phyloP scores from a whole-genome alignment of 164 flowering plant genomes.

The Magnolia officinalis region DNA sequence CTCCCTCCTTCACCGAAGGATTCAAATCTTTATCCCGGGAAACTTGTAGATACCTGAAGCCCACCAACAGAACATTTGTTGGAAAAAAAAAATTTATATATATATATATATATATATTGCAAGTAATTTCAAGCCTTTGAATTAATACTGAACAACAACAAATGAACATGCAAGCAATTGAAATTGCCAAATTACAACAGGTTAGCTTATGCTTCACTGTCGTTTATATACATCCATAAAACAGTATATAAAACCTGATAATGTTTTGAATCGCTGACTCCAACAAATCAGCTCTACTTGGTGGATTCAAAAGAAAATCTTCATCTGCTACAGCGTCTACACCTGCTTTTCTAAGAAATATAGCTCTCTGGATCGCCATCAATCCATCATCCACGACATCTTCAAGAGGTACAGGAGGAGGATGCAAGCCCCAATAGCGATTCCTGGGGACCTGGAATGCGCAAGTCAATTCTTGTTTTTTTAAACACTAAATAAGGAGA shows the following conservation, averaged over 20 bases:
- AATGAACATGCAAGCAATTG: not conserved
- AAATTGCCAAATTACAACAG: not conserved
- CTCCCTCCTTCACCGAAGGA: conserved; percentile 71
- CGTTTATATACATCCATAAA: not conserved
- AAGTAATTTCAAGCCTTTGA: not conserved
- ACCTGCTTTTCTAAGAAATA: conserved; percentile 89
- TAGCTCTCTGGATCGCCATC: conserved; percentile 81
- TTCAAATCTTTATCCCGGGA: conserved; percentile 61
- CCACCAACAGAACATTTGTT: conserved; percentile 2
- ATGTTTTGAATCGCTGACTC: conserved; percentile 75
- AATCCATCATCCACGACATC: conserved; percentile 91
- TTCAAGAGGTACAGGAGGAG: conserved; percentile 91
- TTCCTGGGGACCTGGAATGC: conserved; percentile 79
- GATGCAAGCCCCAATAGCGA: conserved; percentile 99
- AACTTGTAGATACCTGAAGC: conserved; percentile 61
- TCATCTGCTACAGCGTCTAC: conserved; percentile 71
- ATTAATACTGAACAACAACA: conserved; percentile 6
- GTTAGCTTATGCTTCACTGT: not conserved
- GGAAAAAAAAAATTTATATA: not conserved
- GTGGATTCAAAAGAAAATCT: conserved; percentile 67
- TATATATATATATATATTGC: too few relatives aligned
- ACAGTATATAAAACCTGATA: conserved; percentile 48
- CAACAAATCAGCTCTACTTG: conserved; percentile 70
- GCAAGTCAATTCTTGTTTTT: not conserved
- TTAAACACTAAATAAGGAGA: not conserved